Percentiles rank a stretch among this genome's conserved stretches.
These are phyloP conservation scores for Eleusine indica DNA, from an alignment of 176 grass and related monocot genomes.

Conservation along the genomic window DNA sequence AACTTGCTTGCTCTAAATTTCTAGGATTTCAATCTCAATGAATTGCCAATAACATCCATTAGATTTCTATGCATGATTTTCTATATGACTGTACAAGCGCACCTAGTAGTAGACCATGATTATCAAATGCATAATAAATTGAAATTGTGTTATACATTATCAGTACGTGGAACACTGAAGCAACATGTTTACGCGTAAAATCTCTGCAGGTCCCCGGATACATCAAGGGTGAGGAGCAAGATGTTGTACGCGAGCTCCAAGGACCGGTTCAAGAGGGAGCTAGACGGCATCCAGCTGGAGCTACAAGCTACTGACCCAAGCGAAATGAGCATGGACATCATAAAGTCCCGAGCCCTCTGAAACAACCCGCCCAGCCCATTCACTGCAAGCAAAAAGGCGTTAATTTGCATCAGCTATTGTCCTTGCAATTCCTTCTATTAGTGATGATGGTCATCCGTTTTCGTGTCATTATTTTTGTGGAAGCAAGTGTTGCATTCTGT, in stretches of 20 bases:
- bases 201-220: conserved; percentile 72
- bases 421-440: conserved; percentile 28
- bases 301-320: conserved; percentile 94
- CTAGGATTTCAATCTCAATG: not conserved
- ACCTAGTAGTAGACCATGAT: not conserved
- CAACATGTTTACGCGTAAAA: not conserved
- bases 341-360: conserved; percentile 85
- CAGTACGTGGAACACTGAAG: conserved; percentile 21
- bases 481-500: conserved; percentile 48
- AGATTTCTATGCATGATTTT: not conserved
- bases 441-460: conserved; percentile 37
- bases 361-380: not conserved
- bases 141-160: not conserved
- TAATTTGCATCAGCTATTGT: conserved; percentile 32
- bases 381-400: conserved; percentile 31
- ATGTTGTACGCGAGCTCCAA: conserved; percentile 97
- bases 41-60: not conserved
- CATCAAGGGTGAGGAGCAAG: conserved; percentile 85
- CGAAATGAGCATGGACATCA: conserved; percentile 97
- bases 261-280: conserved; percentile 96
- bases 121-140: not conserved
- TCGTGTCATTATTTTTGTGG: conserved; percentile 53
- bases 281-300: conserved; percentile 95
- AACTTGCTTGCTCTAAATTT: conserved; percentile 18
- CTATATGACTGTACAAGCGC: not conserved